A percentile compares a stretch with the other conserved stretches of the same genome.
Conservation (phyloP, 73 alveolate genomes). For the Stentor coeruleus region DNA sequence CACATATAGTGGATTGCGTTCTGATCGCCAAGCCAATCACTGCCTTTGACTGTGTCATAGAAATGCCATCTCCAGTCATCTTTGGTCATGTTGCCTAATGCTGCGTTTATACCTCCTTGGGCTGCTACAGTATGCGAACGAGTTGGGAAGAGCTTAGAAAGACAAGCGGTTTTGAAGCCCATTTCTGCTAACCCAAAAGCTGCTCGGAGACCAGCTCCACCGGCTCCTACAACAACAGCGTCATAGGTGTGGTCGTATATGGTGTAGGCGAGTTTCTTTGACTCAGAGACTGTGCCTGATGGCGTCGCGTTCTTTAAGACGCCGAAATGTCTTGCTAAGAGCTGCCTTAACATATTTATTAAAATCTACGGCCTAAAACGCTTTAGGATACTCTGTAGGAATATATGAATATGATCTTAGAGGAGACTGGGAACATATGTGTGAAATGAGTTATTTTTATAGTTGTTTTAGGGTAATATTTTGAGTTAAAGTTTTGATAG, state of each 20-base stretch:
- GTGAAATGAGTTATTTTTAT: too few species aligned
- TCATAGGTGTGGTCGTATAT: neutral
- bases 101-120: neutral
- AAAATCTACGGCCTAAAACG: too few species aligned
- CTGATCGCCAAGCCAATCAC: neutral
- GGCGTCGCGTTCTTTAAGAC: too few species aligned
- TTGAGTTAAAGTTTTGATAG: too few species aligned
- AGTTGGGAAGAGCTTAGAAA: neutral
- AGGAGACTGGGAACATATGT: too few species aligned
- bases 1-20: neutral
- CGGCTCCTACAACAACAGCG: neutral
- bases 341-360: too few species aligned
- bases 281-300: too few species aligned
- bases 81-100: slow-evolving; percentile 51
- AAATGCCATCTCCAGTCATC: neutral
- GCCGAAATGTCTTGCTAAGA: too few species aligned
- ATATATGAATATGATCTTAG: too few species aligned
- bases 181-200: neutral
- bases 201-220: neutral
- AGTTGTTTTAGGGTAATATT: too few species aligned
- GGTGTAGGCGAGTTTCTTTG: too few species aligned
- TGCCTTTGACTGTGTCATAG: neutral
- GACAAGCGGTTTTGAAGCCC: neutral
- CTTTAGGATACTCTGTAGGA: too few species aligned
- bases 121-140: neutral